Evolutionary conservation across 75 land plant species (phyloP).

Genomic region (Cryptomeria japonica): DNA sequence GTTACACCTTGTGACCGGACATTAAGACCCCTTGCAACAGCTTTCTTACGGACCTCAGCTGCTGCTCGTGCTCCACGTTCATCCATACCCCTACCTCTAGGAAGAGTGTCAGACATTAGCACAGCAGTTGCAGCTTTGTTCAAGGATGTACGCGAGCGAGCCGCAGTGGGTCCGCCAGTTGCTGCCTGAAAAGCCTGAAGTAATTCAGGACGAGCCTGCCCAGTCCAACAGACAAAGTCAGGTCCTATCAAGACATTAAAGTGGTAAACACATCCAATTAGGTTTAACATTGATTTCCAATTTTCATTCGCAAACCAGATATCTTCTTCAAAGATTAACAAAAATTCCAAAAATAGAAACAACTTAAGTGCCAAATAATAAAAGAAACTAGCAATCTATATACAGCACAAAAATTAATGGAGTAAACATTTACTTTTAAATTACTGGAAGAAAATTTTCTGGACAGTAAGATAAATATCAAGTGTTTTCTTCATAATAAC

Average conservation of each 20-base stretch:
- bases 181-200: slow-evolving; percentile 82
- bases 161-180: slow-evolving; percentile 45
- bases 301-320: background rate
- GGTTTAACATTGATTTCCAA: background rate
- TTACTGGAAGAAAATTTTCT: background rate
- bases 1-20: slow-evolving; percentile 59
- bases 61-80: slow-evolving; percentile 95
- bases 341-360: background rate
- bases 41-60: slow-evolving; percentile 89
- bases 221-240: slow-evolving; percentile 8
- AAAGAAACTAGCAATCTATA: background rate
- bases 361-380: background rate
- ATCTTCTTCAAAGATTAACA: background rate
- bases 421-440: background rate
- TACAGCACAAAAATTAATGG: background rate
- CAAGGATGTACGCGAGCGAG: slow-evolving; percentile 15
- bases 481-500: background rate
- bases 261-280: background rate
- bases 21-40: slow-evolving; percentile 85
- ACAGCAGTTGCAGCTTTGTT: slow-evolving; percentile 61
- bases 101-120: slow-evolving; percentile 40
- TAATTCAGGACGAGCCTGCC: slow-evolving; percentile 80
- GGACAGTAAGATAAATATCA: background rate
- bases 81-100: slow-evolving; percentile 84
- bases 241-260: background rate